These are phyloP conservation scores for Cladophialophora exuberans DNA, from an alignment of 2,329 filamentous ascomycete species.

Conservation along the genomic window DNA sequence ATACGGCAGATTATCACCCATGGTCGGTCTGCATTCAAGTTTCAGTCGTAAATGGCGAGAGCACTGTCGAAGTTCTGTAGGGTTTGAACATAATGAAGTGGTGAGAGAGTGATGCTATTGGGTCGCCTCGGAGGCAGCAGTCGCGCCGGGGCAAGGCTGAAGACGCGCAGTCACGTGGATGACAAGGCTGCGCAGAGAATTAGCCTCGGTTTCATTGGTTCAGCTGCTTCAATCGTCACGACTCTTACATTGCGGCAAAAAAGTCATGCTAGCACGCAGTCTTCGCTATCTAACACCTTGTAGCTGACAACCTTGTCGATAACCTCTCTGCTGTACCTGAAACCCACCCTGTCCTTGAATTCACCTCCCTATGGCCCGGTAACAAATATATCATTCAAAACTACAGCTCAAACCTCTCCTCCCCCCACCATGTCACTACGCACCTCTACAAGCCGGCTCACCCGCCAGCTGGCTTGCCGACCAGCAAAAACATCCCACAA, in stretches of 20 bases:
- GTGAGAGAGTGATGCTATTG: slow-evolving; percentile 7
- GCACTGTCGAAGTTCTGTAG: neutral
- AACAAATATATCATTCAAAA: neutral
- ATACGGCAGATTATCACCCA: slow-evolving; percentile 31
- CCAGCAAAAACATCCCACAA: slow-evolving; percentile 5
- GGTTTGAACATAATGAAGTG: neutral
- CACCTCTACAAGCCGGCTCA: slow-evolving; percentile 13
- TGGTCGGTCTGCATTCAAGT: slow-evolving; percentile 13
- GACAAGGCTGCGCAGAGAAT: slow-evolving; percentile 6
- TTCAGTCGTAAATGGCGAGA: neutral
- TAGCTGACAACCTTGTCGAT: too few species aligned
- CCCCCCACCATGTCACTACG: slow-evolving; percentile 24
- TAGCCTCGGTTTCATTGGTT: too few species aligned
- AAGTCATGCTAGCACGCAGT: neutral
- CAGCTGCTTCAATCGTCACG: too few species aligned
- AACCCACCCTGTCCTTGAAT: slow-evolving; percentile 2
- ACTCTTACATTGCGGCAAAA: neutral
- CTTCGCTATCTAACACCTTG: neutral
- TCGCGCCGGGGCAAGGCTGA: slow-evolving; percentile 4
- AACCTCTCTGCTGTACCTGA: neutral
- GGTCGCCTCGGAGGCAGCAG: slow-evolving; percentile 4
- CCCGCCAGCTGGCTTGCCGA: slow-evolving; percentile 13
- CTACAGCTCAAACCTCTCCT: neutral
- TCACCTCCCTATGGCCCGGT: slow-evolving; percentile 19
- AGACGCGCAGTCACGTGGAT: slow-evolving; percentile 21